Evolutionary conservation across 2,329 filamentous ascomycete genomes (phyloP), one percentile per base, ranked within the genome.

Genomic region (Plenodomus tracheiphilus): DNA sequence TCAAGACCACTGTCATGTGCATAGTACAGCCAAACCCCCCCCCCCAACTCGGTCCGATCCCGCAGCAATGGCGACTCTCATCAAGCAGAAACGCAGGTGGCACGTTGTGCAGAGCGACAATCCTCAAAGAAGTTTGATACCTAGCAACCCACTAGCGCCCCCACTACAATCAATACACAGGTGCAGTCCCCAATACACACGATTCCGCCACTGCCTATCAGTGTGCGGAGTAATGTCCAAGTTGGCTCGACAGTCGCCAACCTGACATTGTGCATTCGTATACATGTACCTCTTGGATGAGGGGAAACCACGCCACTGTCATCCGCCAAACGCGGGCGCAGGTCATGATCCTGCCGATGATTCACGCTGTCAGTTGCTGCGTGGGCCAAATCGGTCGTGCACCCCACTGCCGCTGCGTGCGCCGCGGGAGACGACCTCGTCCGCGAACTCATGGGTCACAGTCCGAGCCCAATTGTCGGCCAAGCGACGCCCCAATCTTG

Each of bases 401-500:
- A 5, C n/a, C 22, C 22, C 22, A 25, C 22, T 25, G 22, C 22
- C 22, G 22, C 22, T 10, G 28, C 28, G 21, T 42, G 39, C 42
- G 32, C 21, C 28, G 30, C 22, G 32, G 22, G 15, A 38, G 21
- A 19, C 43, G 21, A 22, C 49, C 19, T 39, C 20, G 37, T 32
- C 38, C 39, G 19, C 36, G 17, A 34, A 32, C 28, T 32, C 43
- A 41, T 39, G 47, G 41, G 18, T 39, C 17, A 42, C 22, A 28
- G 8, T 17, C 39, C 21, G 30, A 16, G 34, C 28, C 44, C 37
- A 34, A 43, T 38, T 17, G 20, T 32, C 37, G 43, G 43, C 35
- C 43, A 47, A 47, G 39, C 30, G 41, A 25, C 32, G 36, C 41
- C 42, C 49, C 49, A 47, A 45, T 40, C 40, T 39, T 45, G 49